phyloP scores from a whole-genome alignment of 1,139 yeast species.

The Candida smagusa region DNA sequence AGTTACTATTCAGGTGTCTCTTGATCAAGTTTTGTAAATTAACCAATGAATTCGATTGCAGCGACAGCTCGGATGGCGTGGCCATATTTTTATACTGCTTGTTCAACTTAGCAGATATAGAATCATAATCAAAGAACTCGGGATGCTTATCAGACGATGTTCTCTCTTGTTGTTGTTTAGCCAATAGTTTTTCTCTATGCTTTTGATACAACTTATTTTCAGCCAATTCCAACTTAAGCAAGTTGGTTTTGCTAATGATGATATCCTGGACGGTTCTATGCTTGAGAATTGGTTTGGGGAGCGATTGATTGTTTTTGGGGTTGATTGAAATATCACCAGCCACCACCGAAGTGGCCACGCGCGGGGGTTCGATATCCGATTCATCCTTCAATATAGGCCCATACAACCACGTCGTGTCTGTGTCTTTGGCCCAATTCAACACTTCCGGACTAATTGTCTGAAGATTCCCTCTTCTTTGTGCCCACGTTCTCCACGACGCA shows the following conservation, averaged over 20 bases:
- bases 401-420: constrained; percentile 79
- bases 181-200: constrained; percentile 22
- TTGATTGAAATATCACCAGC: constrained; percentile 45
- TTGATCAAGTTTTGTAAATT: constrained; percentile 14
- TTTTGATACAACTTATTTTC: constrained; percentile 32
- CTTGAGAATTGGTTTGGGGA: constrained; percentile 75
- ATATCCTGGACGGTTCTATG: constrained; percentile 77
- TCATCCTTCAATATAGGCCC: constrained; percentile 66
- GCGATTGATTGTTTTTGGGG: constrained; percentile 18
- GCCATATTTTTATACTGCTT: constrained; percentile 43
- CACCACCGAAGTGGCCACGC: constrained; percentile 38
- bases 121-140: constrained; percentile 53
- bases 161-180: constrained; percentile 10
- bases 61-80: constrained; percentile 11
- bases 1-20: constrained; percentile 8
- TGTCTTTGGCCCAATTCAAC: constrained; percentile 77
- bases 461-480: constrained; percentile 65
- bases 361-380: constrained; percentile 8
- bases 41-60: constrained; percentile 15
- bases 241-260: constrained; percentile 57
- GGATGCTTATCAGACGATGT: constrained; percentile 25
- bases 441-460: constrained; percentile 70
- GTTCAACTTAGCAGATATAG: constrained; percentile 57
- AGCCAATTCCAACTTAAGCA: constrained; percentile 46
- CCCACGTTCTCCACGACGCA: constrained; percentile 88